Base-by-base conservation (phyloP, 805 yeast species). In the Spathaspora arborariae region DNA sequence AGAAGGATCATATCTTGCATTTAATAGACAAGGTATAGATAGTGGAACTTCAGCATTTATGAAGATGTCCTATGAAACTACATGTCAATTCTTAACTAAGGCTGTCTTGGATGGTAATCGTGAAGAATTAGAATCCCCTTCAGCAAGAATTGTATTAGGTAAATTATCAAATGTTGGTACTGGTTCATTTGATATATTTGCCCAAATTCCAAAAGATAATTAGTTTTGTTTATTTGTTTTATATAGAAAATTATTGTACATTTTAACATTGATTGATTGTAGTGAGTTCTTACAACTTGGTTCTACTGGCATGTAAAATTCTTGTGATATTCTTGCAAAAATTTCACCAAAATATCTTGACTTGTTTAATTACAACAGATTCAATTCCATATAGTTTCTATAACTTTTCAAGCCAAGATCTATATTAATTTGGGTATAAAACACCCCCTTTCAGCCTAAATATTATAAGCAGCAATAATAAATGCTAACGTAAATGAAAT, bases 41-140 rank as follows among this genome's bases (percentile, higher is more conserved):
- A 80, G 96, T 1, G 81, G 94, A 11, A 90, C 97, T 1, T 91
- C 98, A 6, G 87, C 98, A 15, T 88, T 94, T 75, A 85, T 89
- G 91, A 94, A 94, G 76, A 94, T 94, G 99, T 89, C 97, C 47
- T 94, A 90, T 68, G 99, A 94, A 73, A 94, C 99, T 39, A 94
- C 99, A 1, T 90, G 97, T 74, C 96, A 88, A 69, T 94, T 94
- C 78, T 78, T 94, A 65, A 94, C 97, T 44, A 89, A 90, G 74
- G 96, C 98, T 6, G 98, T 94, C 42, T 75, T 94, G 62, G 94
- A 92, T 56, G 88, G 92, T 50, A 96, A 88, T 53, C 76, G 84
- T 57, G 99, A 94, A 69, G 83, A 82, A 52, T 72, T 94, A 58
- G 89, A 88, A 55, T 81, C 90, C 50, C 99, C 99, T 15, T 86